phyloP scores from a whole-genome alignment of 352 stramenopile species.

The Paralagenidium karlingii region DNA sequence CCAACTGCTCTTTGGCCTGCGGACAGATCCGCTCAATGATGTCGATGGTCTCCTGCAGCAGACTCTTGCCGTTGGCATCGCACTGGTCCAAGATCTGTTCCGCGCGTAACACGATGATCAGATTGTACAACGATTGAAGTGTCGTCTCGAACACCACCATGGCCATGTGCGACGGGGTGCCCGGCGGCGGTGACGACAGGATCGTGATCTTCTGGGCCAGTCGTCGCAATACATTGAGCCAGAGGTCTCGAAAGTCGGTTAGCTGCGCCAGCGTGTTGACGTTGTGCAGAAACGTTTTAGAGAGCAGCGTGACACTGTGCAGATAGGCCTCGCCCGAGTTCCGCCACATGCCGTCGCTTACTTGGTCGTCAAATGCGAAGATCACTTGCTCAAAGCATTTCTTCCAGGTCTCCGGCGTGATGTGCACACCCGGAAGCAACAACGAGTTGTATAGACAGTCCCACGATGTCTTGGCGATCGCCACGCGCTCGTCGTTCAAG shows the following conservation, averaged over 20 bases:
- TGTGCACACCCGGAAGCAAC: slow-evolving; percentile 46
- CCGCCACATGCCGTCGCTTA: slow-evolving; percentile 35
- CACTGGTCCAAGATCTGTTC: slow-evolving; percentile 55
- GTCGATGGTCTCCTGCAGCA: slow-evolving; percentile 56
- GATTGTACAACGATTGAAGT: slow-evolving; percentile 76
- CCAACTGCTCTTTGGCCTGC: slow-evolving; percentile 65
- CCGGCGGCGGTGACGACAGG: slow-evolving; percentile 14
- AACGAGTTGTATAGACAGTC: slow-evolving; percentile 77
- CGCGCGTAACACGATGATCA: slow-evolving; percentile 70
- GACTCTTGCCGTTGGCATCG: slow-evolving; percentile 22
- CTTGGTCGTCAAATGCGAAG: slow-evolving; percentile 79
- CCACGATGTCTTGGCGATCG: slow-evolving; percentile 72
- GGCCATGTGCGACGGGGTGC: slow-evolving; percentile 10
- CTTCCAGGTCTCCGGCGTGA: slow-evolving; percentile 66
- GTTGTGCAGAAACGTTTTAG: slow-evolving; percentile 83
- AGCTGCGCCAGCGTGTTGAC: slow-evolving; percentile 58
- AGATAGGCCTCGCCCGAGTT: slow-evolving; percentile 44
- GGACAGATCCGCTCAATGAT: slow-evolving; percentile 65
- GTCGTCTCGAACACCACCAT: slow-evolving; percentile 76
- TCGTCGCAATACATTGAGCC: slow-evolving; percentile 60
- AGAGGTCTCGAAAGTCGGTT: slow-evolving; percentile 49
- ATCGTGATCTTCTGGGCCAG: slow-evolving; percentile 57
- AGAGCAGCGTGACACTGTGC: slow-evolving; percentile 74
- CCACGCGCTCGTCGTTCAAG: slow-evolving; percentile 58
- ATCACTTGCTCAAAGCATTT: slow-evolving; percentile 80